Base-by-base conservation (phyloP, 768 basidiomycete species). In the Russula earlei region DNA sequence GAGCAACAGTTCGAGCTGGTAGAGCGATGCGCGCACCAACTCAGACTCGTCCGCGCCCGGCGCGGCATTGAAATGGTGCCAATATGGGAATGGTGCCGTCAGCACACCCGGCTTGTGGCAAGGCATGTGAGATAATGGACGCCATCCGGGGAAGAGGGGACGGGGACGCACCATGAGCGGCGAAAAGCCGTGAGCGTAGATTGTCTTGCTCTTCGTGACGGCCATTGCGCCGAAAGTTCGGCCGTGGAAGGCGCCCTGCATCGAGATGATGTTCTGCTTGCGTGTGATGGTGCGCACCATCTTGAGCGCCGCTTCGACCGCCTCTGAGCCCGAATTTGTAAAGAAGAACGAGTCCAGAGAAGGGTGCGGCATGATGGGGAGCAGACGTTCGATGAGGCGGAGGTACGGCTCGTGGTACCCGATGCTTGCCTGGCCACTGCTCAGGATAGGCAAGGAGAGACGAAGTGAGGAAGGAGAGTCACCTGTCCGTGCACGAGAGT, bases 271-370 rank as follows among this genome's bases (percentile, higher is more conserved):
- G 67, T 95, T 92, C 67, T 91, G 91, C 60, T 80, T 76, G 29
- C 84, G 82, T 1, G 94, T 97, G 33, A 84, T 72, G 24, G 69
- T 66, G 33, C 94, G 80, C 3, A 89, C 87, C 73, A 97, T 83
- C 72, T 96, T 97, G 60, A 98, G 70, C 3, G 91, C 78, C 0
- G 83, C 90, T 70, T 96, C 94, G 42, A 92, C 78, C 1, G 93
- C 95, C 69, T 98, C 95, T 0, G 91, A 85, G 2, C 95, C 95
- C 2, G 92, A 94, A 74, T 91, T 97, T 87, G 88, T 91, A 71
- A 96, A 91, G 79, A 93, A 96, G 78, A 97, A 97, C 24, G 90
- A 90, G 68, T 95, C 87, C 31, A 98, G 77, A 1, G 91, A 93
- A 0, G 83, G 77, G 70, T 94, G 73, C 2, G 94, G 94, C 92